Evolutionary conservation across 805 yeast genomes (phyloP), one percentile per base, ranked within the genome.

Genomic region (Wickerhamomyces mucosus): DNA sequence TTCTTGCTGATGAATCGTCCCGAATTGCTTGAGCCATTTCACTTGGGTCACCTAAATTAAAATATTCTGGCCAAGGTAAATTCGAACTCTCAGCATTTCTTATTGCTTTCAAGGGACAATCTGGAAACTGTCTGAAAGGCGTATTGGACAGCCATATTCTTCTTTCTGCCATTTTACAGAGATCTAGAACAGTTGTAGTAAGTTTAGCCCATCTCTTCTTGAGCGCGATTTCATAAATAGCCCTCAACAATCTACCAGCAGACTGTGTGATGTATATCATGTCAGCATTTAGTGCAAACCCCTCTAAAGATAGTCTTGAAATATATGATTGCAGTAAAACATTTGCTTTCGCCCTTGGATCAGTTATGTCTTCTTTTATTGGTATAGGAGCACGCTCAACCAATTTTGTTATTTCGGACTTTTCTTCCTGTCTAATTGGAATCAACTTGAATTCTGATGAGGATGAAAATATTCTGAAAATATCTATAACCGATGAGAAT

Each of bases 181-280:
- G 39, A 32, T 74, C 74, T 10, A 86, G 63, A 2, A 79, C 48
- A 2, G 57, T 37, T 41, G 67, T 69, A 0, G 94, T 63, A 11
- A 80, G 53, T 15, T 61, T 50, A 0, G 95, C 67, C 94, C 95
- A 86, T 9, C 69, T 67, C 41, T 77, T 81, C 32, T 67, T 63
- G 28, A 82, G 43, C 8, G 82, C 70, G 21, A 92, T 72, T 48
- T 89, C 96, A 51, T 70, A 75, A 40, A 94, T 69, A 0, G 97
- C 96, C 35, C 96, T 61, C 34, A 88, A 62, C 23, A 92, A 55
- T 49, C 99, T 69, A 4, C 94, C 89, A 1, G 96, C 96, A 25
- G 94, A 84, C 54, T 92, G 97, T 0, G 92, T 81, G 25, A 92
- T 74, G 50, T 83, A 92, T 4, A 84, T 67, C 95, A 88, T 85